Evolutionary conservation across 208 protist species (phyloP), one percentile per base, ranked within the genome.

Genomic region (Herpetomonas samuelpessoai): DNA sequence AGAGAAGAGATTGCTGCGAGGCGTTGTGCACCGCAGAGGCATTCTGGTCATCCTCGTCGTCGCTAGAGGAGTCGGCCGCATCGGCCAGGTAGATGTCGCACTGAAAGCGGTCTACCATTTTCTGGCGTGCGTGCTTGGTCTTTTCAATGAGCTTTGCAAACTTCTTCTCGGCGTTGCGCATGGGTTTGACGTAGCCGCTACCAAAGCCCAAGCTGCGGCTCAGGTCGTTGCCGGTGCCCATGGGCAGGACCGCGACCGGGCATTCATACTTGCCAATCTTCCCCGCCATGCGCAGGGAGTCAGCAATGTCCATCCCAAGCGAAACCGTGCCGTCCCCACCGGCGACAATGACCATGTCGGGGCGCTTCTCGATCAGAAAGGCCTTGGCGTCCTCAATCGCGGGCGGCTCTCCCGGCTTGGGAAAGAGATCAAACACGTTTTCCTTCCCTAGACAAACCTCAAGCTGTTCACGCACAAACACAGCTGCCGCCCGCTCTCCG

Each of bases 151-250:
- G 26, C 26, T 63, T 58, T 10, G 51, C 48, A 49, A 83, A 88
- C 25, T 73, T 76, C n/a, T 61, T 39, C 46, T 76, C 57, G 1
- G 81, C 60, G 10, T 79, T 62, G 19, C 27, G 6, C 2, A 72
- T n/a, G 29, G 81, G 74, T 54, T 75, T 76, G 27, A 57, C 61
- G 67, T 85, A 89, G 21, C 82, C 82, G 22, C 75, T 71, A 31
- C 82, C 82, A 57, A 85, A 85, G 44, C 82, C 82, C 14, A 89
- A 57, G n/a, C 70, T 81, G 49, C 68, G 65, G 48, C 76, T 83
- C 14, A 89, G 68, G 47, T 89, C 82, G 54, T 89, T 89, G 24
- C 82, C 82, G 7, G 82, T 89, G 41, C 82, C 82, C 71, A 89
- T 76, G 24, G 82, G 78, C 14, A 89, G 22, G n/a, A 89, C 70